Base-by-base conservation (phyloP, 78 protist species). In the Dictyostelium intermedium region DNA sequence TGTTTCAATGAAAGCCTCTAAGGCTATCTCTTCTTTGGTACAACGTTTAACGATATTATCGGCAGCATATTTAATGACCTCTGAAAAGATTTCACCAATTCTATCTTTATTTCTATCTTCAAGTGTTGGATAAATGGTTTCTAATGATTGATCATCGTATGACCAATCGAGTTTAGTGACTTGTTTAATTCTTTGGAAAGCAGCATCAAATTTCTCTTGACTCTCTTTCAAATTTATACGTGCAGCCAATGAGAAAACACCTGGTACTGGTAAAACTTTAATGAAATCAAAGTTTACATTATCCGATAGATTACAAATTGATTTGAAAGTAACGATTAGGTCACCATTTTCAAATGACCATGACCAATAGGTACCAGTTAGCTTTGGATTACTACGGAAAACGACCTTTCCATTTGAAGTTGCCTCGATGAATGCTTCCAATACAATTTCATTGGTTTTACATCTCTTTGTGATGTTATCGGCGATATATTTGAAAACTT, bases 191-290 rank as follows among this genome's bases (percentile, higher is more conserved):
- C 25, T 53, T 63, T 87, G 84, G 10, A 78, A 27, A 2, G 50
- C 3, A n/a, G 53, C 56, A 9, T 78, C n/a, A 32, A 76, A 35
- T 3, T 69, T 63, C 20, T 87, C 92, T 56, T 60, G 25, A 82
- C 45, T 61, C 34, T 50, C 56, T 43, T 78, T 76, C 23, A 78
- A 18, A 25, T 78, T 43, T 9, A 87, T 10, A n/a, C 92, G 23
- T 1, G 92, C 63, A 0, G 69, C 32, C 18, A 87, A 61, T n/a
- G 92, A 78, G 50, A 41, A 78, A 7, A 61, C 85, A 78, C 92
- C 92, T 87, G 92, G 92, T 1, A 78, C 37, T 78, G 84, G 92
- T 16, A 89, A 63, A 18, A 89, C 61, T 41, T 79, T 43, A n/a
- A 35, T 63, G 25, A 89, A 63, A 20, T 89, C 86, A 27, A 41